Conservation (phyloP, 306 rosid genomes). For the Phaseolus lunatus region DNA sequence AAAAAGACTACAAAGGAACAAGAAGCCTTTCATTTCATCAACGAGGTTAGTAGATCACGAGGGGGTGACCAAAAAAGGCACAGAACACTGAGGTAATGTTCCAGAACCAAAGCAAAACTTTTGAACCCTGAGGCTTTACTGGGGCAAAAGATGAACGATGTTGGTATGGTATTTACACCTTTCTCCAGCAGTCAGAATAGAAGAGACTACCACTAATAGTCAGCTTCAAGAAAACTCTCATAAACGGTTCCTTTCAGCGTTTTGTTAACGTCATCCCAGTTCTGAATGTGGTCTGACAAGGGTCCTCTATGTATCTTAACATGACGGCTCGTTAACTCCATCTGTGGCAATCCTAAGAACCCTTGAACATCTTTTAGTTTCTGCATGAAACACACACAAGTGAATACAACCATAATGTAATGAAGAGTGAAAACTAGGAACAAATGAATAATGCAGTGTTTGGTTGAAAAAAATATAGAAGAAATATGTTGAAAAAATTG, state of each 20-base stretch:
- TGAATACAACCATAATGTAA: slow-evolving; percentile 4
- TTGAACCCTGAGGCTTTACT: slow-evolving; percentile 39
- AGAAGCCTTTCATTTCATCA: slow-evolving; percentile 39
- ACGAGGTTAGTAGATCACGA: slow-evolving; percentile 51
- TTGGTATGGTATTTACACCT: slow-evolving; percentile 59
- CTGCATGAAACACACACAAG: slow-evolving; percentile 60
- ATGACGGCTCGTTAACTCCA: slow-evolving; percentile 77
- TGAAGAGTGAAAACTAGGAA: not conserved
- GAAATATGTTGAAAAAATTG: no score
- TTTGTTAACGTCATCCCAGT: slow-evolving; percentile 88
- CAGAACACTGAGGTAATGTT: slow-evolving; percentile 42
- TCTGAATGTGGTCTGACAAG: slow-evolving; percentile 70
- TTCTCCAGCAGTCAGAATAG: slow-evolving; percentile 49
- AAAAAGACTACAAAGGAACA: slow-evolving; percentile 17
- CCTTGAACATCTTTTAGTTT: slow-evolving; percentile 72
- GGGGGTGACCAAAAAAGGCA: slow-evolving; percentile 12
- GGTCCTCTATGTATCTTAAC: slow-evolving; percentile 85
- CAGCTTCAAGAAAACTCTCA: slow-evolving; percentile 73
- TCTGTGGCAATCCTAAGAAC: slow-evolving; percentile 72
- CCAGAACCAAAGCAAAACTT: slow-evolving; percentile 33
- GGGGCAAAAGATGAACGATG: slow-evolving; percentile 50
- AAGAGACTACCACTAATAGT: slow-evolving; percentile 53
- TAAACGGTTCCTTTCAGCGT: slow-evolving; percentile 71
- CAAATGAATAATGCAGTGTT: no score
- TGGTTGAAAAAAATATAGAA: no score